phyloP scores from a whole-genome alignment of 441 rosid species.

The Hura crepitans region DNA sequence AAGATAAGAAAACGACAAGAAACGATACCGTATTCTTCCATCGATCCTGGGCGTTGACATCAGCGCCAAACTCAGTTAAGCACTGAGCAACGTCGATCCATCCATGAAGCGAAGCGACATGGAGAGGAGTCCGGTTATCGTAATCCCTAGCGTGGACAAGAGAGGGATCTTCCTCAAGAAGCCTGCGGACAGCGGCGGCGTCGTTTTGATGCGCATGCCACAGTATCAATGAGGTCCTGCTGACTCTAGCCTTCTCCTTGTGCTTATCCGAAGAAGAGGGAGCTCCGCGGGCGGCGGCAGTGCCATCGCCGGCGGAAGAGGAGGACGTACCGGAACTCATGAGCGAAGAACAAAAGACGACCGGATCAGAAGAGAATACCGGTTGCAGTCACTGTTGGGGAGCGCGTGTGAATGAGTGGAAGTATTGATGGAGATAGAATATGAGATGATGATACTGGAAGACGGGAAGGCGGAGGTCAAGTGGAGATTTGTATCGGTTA shows the following conservation, averaged over 20 bases:
- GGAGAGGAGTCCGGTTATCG: slow-evolving; percentile 88
- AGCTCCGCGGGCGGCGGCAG: slow-evolving; percentile 21
- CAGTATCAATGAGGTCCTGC: slow-evolving; percentile 86
- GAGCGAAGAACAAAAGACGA: slow-evolving; percentile 7
- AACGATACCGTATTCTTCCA: slow-evolving; percentile 86
- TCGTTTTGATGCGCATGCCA: slow-evolving; percentile 99
- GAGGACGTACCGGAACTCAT: slow-evolving; percentile 48
- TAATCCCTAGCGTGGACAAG: slow-evolving; percentile 90
- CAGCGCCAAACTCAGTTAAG: slow-evolving; percentile 81
- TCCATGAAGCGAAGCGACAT: slow-evolving; percentile 94
- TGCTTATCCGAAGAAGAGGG: slow-evolving; percentile 50
- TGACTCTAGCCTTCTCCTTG: slow-evolving; percentile 96
- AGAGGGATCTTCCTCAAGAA: slow-evolving; percentile 81
- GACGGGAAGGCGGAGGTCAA: slow-evolving; percentile 12
- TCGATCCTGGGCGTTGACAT: slow-evolving; percentile 97
- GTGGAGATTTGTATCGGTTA: slow-evolving; percentile 27
- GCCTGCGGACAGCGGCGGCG: slow-evolving; percentile 72
- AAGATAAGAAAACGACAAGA: background rate
- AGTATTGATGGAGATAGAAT: background rate
- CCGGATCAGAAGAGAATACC: slow-evolving; percentile 30
- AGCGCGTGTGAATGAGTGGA: background rate
- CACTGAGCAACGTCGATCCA: slow-evolving; percentile 87
- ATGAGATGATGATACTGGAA: background rate
- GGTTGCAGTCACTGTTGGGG: background rate
- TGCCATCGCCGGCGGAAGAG: slow-evolving; percentile 34